Evolutionary conservation across 306 rosid genomes (phyloP), one percentile per base, ranked within the genome.

Genomic region (Luffa aegyptiaca): DNA sequence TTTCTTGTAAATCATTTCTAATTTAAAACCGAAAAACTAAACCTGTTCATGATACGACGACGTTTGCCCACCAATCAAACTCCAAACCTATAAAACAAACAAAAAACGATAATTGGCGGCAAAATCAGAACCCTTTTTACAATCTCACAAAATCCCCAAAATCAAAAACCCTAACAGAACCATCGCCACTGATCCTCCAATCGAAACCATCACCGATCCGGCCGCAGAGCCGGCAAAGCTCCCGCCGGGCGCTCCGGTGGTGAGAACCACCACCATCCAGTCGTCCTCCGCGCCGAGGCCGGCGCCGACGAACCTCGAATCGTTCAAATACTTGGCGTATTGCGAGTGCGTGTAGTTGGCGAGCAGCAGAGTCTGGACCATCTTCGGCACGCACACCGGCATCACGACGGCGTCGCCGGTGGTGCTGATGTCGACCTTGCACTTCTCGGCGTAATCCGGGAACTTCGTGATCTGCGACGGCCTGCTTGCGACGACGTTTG

Each of bases 231-330:
- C 78, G 11, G 93, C 76, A 12, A 94, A 89, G 81, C 85, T 81
- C 13, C 94, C 97, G 26, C 79, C 59, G 1, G 77, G 26, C 0
- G 88, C 5, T 33, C 78, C 82, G 9, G 96, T 92, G 61, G 80
- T 86, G 79, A 92, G 20, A 68, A 90, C 85, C 35, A 90, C 81
- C 72, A 92, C 87, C 87, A 90, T 85, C 97, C 97, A 94, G 20
- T 94, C 88, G 35, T 90, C 78, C 55, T 94, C 90, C 2, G 86
- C 76, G 14, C 91, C 97, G 57, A 89, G 26, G 2, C 98, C 98
- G 3, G 86, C 97, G 18, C 88, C 88, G 0, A 85, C 81, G 74
- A 81, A 92, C 80, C 82, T 89, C 0, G 97, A 88, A 79, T 80
- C 76, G 14, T 92, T 92, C 14, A 92, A 72, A 62, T 87, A 89